A percentile compares a stretch with the other conserved stretches of the same genome.
These are phyloP conservation scores for Talaromyces sp. DNA, from an alignment of 2,329 filamentous ascomycete genomes.

Conservation along the genomic window DNA sequence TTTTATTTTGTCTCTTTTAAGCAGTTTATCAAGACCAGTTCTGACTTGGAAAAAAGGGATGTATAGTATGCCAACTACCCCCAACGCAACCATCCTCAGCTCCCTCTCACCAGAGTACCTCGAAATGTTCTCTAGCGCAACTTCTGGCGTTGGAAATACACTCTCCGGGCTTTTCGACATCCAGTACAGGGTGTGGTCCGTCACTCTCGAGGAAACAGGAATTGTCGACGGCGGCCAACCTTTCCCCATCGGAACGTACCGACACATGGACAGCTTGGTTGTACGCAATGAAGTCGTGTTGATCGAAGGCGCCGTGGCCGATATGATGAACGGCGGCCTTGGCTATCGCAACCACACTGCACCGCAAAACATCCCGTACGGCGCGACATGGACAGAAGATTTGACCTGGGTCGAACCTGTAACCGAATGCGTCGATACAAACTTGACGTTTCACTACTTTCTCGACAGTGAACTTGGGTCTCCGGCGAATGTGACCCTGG, in stretches of 20 bases:
- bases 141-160: not conserved
- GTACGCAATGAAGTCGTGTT: constrained; percentile 28
- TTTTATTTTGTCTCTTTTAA: not conserved
- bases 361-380: constrained; percentile 28
- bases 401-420: constrained; percentile 46
- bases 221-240: constrained; percentile 27
- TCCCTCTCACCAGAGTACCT: not conserved
- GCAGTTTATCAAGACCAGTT: too few relatives aligned
- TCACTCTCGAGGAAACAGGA: not conserved
- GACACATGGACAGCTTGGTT: constrained; percentile 27
- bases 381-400: constrained; percentile 44
- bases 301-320: constrained; percentile 44
- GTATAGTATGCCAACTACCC: not conserved
- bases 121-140: constrained; percentile 1
- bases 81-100: not conserved
- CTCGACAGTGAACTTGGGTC: constrained; percentile 16
- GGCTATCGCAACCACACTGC: constrained; percentile 45
- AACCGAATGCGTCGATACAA: constrained; percentile 40
- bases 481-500: constrained; percentile 25
- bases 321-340: constrained; percentile 38
- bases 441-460: constrained; percentile 38
- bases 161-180: not conserved
- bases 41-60: not conserved
- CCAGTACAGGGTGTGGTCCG: not conserved
- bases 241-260: constrained; percentile 27